phyloP scores from a whole-genome alignment of 208 protist species.

The Herpetomonas samuelpessoai region DNA sequence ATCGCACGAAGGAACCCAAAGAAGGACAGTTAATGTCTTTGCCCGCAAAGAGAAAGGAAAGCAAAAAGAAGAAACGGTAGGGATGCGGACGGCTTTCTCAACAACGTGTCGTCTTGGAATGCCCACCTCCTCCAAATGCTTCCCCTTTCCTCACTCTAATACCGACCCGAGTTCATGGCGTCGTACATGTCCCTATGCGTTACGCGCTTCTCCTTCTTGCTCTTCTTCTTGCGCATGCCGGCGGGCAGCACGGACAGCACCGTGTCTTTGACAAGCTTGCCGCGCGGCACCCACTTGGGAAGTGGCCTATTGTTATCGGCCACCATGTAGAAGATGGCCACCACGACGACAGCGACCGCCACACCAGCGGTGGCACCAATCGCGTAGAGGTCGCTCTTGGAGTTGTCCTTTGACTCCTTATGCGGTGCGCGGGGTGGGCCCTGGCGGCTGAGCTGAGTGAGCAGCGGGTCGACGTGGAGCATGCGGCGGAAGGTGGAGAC shows the following conservation, averaged over 20 bases:
- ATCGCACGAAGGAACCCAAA: too few relatives aligned
- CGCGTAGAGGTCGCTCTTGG: conserved; percentile 48
- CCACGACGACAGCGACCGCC: conserved; percentile 44
- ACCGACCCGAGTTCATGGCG: conserved; percentile 76
- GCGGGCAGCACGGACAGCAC: conserved; percentile 61
- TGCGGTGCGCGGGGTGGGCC: conserved; percentile 26
- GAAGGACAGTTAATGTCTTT: too few relatives aligned
- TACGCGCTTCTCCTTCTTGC: conserved; percentile 28
- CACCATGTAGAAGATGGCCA: conserved; percentile 65
- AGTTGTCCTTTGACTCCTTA: conserved; percentile 1
- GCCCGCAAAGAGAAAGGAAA: too few relatives aligned
- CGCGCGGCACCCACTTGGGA: conserved; percentile 79
- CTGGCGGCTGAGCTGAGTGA: conserved; percentile 72
- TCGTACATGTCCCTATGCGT: conserved; percentile 84
- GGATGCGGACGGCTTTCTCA: too few relatives aligned
- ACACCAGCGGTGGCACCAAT: conserved; percentile 54
- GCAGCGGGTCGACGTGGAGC: conserved; percentile 63
- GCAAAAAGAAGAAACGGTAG: too few relatives aligned
- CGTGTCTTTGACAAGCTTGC: conserved; percentile 75
- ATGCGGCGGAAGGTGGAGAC: conserved; percentile 53
- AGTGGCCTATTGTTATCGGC: conserved; percentile 77
- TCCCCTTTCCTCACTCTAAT: too few relatives aligned
- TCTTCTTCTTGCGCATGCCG: conserved; percentile 45
- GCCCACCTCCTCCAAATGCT: too few relatives aligned
- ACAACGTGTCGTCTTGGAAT: too few relatives aligned